phyloP scores from a whole-genome alignment of 2,329 filamentous ascomycete species.

The Aspergillus eucalypticola region DNA sequence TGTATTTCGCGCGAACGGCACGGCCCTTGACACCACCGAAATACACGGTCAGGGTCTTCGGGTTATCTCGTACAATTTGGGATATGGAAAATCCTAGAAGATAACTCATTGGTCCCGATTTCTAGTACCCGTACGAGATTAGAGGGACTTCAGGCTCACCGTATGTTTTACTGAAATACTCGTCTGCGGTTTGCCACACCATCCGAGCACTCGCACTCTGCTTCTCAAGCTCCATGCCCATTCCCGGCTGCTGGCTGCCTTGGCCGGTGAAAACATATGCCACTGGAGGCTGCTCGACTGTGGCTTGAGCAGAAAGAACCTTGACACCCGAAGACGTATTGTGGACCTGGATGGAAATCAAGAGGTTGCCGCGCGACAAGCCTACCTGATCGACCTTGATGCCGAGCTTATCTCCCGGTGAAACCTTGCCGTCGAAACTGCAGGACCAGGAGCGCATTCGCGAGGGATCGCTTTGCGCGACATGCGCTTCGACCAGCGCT shows the following conservation, averaged over 20 bases:
- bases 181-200: constrained; percentile 93
- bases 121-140: neutral
- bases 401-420: constrained; percentile 87
- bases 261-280: constrained; percentile 96
- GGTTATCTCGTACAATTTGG: constrained; percentile 97
- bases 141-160: constrained; percentile 45
- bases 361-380: too few relatives aligned
- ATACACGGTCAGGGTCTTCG: constrained; percentile 92
- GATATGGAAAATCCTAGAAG: constrained; percentile 72
- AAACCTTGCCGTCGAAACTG: constrained; percentile 85
- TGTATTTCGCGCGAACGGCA: constrained; percentile 94
- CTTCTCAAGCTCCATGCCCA: constrained; percentile 96
- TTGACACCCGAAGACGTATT: constrained; percentile 48
- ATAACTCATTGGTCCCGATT: neutral
- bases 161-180: constrained; percentile 94
- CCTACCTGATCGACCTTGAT: constrained; percentile 84
- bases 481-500: constrained; percentile 22
- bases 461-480: constrained; percentile 84
- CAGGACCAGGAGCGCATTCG: constrained; percentile 78
- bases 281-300: constrained; percentile 91
- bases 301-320: constrained; percentile 86
- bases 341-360: too few relatives aligned
- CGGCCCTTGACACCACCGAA: constrained; percentile 94
- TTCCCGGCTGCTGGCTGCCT: constrained; percentile 93
- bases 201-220: constrained; percentile 91